phyloP scores from a whole-genome alignment of 257 asterid genomes.

The Jaltomata sinuosa region DNA sequence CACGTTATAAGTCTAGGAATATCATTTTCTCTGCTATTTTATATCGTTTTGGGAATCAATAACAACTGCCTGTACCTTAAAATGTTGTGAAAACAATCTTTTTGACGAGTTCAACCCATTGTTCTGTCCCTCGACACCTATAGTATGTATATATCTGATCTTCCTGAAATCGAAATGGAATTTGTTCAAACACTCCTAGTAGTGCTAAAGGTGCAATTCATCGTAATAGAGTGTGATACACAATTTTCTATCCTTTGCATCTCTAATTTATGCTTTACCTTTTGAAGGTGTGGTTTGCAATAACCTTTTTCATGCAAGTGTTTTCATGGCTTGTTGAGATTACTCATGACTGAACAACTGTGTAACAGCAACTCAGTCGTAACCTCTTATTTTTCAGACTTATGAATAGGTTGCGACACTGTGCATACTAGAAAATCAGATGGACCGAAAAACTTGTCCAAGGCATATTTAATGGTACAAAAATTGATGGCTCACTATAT shows the following conservation, averaged over 20 bases:
- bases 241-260: too few relatives aligned
- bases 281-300: constrained; percentile 85
- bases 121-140: neutral
- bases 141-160: neutral
- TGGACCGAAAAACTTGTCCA: too few relatives aligned
- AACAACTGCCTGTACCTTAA: neutral
- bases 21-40: neutral
- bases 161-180: neutral
- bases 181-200: too few relatives aligned
- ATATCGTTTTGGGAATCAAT: neutral
- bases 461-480: too few relatives aligned
- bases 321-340: neutral
- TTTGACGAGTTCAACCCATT: neutral
- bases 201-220: too few relatives aligned
- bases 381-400: constrained; percentile 24
- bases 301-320: constrained; percentile 79
- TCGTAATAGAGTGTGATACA: too few relatives aligned
- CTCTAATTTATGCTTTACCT: constrained; percentile 12
- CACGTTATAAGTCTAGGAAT: neutral
- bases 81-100: neutral
- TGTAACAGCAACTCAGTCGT: neutral
- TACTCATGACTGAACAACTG: neutral
- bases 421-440: too few relatives aligned
- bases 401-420: constrained; percentile 75
- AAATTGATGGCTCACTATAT: too few relatives aligned